Conservation (phyloP, 306 rosid species). For the Alnus rubra region DNA sequence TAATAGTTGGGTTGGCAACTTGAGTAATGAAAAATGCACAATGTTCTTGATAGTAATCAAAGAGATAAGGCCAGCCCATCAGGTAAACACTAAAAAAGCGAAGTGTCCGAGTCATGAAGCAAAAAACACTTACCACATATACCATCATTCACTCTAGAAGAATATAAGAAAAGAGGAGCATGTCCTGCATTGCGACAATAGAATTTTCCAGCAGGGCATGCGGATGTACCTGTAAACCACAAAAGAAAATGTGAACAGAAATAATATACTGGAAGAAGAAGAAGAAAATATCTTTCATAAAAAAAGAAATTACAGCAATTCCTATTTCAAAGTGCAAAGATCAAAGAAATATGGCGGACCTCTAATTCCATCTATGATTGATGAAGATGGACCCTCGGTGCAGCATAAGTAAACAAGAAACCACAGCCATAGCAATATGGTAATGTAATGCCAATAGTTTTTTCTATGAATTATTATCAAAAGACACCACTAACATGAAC, state of each 20-base stretch:
- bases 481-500: not conserved
- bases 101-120: not conserved
- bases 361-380: not conserved
- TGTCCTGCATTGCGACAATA: conserved; percentile 84
- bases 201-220: conserved; percentile 82
- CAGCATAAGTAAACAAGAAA: not conserved
- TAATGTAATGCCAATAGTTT: not conserved
- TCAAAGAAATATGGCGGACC: not conserved
- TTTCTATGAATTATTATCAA: not conserved
- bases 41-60: not conserved
- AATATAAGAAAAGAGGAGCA: conserved; percentile 49
- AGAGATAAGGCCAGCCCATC: not conserved
- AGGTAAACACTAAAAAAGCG: not conserved
- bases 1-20: not conserved
- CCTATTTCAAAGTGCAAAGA: not conserved
- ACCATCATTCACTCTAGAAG: conserved; percentile 95
- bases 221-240: conserved; percentile 75
- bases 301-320: not conserved
- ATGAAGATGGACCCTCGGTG: not conserved
- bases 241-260: not conserved
- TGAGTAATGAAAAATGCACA: not conserved
- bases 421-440: not conserved
- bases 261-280: not conserved
- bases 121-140: conserved; percentile 69
- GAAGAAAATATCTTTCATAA: not conserved